phyloP scores from a whole-genome alignment of 805 yeast genomes.

The Hanseniaspora guilliermondii region DNA sequence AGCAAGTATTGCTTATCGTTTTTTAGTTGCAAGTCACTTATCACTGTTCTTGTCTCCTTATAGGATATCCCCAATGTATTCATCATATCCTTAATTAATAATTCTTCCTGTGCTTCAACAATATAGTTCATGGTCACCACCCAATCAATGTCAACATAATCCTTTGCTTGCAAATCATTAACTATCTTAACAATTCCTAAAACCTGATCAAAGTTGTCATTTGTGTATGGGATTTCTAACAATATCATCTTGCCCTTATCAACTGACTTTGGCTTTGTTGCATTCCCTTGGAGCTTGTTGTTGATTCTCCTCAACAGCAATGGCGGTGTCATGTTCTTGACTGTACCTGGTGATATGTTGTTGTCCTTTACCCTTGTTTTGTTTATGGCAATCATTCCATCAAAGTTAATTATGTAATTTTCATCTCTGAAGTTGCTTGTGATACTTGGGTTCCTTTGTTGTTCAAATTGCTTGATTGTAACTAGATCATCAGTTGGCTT shows the following conservation, averaged over 20 bases:
- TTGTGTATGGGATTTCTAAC: not conserved
- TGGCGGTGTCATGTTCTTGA: not conserved
- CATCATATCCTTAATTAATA: not conserved
- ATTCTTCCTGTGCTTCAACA: not conserved
- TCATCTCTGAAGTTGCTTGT: not conserved
- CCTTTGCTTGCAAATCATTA: not conserved
- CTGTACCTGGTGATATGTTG: not conserved
- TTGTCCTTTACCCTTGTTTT: not conserved
- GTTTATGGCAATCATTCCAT: not conserved
- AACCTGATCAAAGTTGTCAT: conserved; percentile 11
- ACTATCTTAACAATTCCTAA: not conserved
- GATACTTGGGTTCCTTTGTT: not conserved
- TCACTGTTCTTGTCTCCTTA: not conserved
- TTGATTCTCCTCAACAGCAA: not conserved
- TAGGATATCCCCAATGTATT: not conserved
- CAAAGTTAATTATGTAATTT: not conserved
- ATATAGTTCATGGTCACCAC: not conserved
- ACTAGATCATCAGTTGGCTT: not conserved
- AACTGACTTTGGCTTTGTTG: not conserved
- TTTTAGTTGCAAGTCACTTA: not conserved
- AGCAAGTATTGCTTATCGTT: not conserved
- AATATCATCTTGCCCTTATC: not conserved
- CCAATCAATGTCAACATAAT: not conserved
- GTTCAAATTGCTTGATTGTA: not conserved
- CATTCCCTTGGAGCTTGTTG: not conserved